phyloP scores from a whole-genome alignment of 129 eudicot genomes.

The Logfia minima region DNA sequence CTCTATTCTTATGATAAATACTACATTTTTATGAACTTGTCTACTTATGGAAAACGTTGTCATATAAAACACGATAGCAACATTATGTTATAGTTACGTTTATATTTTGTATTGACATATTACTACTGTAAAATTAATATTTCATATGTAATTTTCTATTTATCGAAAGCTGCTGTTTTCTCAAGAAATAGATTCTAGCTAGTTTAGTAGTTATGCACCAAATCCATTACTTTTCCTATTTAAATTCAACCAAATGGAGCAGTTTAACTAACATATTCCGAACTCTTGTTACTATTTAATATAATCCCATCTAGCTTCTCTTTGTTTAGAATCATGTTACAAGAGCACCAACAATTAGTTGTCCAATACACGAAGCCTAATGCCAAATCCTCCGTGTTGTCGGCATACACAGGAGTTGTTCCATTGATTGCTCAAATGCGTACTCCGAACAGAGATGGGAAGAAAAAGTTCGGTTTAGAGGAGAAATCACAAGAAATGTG shows the following conservation, averaged over 20 bases:
- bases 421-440: conserved; percentile 54
- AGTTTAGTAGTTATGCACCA: conserved; percentile 34
- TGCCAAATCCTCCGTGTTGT: conserved; percentile 42
- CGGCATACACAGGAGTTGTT: conserved; percentile 44
- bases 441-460: conserved; percentile 21
- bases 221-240: conserved; percentile 34
- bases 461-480: conserved; percentile 24
- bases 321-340: conserved; percentile 51
- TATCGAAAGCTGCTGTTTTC: too few relatives aligned
- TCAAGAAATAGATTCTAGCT: too few relatives aligned
- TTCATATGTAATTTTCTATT: too few relatives aligned
- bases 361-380: conserved; percentile 30
- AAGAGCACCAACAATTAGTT: conserved; percentile 55
- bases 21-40: too few relatives aligned
- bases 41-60: too few relatives aligned
- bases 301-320: background rate
- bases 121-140: too few relatives aligned
- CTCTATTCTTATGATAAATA: too few relatives aligned
- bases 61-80: too few relatives aligned
- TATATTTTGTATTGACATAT: too few relatives aligned
- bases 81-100: too few relatives aligned
- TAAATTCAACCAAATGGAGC: conserved; percentile 43
- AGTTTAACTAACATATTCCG: conserved; percentile 56
- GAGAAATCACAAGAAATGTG: conserved; percentile 33
- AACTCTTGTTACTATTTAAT: background rate